These are phyloP conservation scores for Hemileccinum rubropunctum DNA, from an alignment of 768 basidiomycete genomes.

Conservation along the genomic window DNA sequence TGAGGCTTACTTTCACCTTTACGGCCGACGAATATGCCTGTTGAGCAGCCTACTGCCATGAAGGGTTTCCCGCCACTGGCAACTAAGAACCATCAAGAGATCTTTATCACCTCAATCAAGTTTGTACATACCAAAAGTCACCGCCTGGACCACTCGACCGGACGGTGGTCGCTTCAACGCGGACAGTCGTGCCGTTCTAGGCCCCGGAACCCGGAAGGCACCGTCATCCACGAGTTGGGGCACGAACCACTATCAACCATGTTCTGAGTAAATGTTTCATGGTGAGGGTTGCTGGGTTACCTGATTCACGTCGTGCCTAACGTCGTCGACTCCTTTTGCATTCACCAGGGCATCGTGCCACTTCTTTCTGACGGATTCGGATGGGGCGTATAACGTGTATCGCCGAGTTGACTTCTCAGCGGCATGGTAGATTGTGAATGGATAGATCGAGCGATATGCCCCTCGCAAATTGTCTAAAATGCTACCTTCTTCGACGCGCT, in stretches of 20 bases:
- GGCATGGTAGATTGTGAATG: constrained; percentile 77
- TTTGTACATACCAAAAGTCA: constrained; percentile 56
- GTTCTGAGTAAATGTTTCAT: constrained; percentile 7
- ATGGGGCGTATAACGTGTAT: constrained; percentile 70
- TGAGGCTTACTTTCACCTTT: constrained; percentile 50
- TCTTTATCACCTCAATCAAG: background rate
- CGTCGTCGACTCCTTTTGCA: constrained; percentile 61
- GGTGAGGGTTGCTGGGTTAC: constrained; percentile 34
- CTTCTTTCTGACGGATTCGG: constrained; percentile 53
- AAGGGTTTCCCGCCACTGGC: constrained; percentile 48
- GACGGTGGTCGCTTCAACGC: constrained; percentile 38
- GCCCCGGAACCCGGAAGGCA: constrained; percentile 52
- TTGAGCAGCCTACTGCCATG: constrained; percentile 60
- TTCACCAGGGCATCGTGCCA: constrained; percentile 64
- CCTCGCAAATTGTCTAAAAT: constrained; percentile 55
- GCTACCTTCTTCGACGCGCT: constrained; percentile 55
- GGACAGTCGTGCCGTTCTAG: constrained; percentile 29
- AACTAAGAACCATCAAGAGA: constrained; percentile 32
- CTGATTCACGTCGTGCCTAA: constrained; percentile 69
- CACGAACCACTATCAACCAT: constrained; percentile 57
- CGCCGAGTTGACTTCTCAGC: constrained; percentile 51
- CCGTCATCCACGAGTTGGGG: constrained; percentile 55
- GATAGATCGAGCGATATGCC: constrained; percentile 57
- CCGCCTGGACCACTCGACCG: constrained; percentile 58
- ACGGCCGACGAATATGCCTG: constrained; percentile 68